Evolutionary conservation across 352 stramenopile genomes (phyloP).

Genomic region (Heterotrichella gracilis): DNA sequence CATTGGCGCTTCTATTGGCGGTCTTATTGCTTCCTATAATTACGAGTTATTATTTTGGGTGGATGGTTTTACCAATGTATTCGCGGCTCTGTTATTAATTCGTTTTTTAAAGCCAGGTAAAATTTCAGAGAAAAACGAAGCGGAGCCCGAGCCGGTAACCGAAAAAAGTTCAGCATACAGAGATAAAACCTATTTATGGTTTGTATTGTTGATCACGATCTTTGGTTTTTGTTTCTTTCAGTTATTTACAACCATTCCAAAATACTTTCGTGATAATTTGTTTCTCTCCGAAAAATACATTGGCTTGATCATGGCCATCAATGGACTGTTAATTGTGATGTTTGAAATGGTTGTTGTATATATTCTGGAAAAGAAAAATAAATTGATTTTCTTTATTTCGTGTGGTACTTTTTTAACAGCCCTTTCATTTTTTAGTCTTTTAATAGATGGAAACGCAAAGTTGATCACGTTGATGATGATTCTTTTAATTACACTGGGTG

Average conservation of each 20-base stretch:
- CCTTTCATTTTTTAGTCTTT: background rate
- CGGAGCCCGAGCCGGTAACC: background rate
- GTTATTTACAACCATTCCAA: slow-evolving; percentile 1
- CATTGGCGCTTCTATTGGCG: background rate
- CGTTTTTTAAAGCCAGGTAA: background rate
- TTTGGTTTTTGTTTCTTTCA: slow-evolving; percentile 5
- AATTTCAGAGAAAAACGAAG: background rate
- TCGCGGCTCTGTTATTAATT: background rate
- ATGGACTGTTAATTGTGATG: background rate
- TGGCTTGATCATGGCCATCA: background rate
- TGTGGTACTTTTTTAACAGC: background rate
- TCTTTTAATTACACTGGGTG: background rate
- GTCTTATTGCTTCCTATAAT: background rate
- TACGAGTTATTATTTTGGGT: slow-evolving; percentile 8
- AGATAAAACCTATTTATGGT: background rate
- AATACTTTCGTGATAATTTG: background rate
- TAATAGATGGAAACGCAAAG: background rate
- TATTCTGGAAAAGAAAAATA: background rate
- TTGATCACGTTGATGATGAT: background rate
- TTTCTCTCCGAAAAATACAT: background rate
- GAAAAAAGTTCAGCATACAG: background rate
- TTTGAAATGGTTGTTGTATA: background rate
- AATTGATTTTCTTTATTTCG: background rate
- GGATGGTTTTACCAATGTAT: background rate
- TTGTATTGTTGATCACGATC: background rate